Base-by-base conservation (phyloP, 768 basidiomycete species). In the Dacryopinax spathularia region DNA sequence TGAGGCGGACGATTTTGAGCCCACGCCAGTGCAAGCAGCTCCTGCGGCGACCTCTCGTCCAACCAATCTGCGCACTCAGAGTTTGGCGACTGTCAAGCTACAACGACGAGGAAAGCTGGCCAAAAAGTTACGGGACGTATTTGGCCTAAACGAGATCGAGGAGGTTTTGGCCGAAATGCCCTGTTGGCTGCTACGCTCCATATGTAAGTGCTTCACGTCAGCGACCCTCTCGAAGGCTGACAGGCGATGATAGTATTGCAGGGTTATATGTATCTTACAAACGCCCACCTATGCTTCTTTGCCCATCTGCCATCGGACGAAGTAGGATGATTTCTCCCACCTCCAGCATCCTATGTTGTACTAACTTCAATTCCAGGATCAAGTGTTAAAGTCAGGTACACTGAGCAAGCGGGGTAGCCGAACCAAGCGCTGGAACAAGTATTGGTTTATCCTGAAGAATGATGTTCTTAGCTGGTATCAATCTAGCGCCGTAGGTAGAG, bases 391-490 rank as follows among this genome's bases (percentile, higher is more conserved):
- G 73, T 95, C 92, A 0, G 96, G 93, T 0, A 85, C 86, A 2
- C 79, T 99, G 37, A 84, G 82, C 69, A 96, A 95, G 80, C 91
- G 87, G 70, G 84, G 91, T 0, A 85, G 86, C 62, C 82, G 89
- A 62, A 94, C 91, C 9, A 95, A 91, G 70, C 84, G 91, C 22
- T 94, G 89, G 87, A 84, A 87, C 69, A 92, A 88, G 72, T 91
- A 92, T 73, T 98, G 96, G 96, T 94, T 97, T 69, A 82, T 95
- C 1, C 80, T 99, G 60, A 93, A 91, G 82, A 95, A 97, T 66
- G 92, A 94, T 70, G 90, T 91, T 0, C 78, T 99, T 29, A 93
- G 91, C 18, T 99, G 96, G 96, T 98, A 91, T 73, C 89, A 91
- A 66, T 91, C 89, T 6, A 91, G 93, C 63, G 86, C 91, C 63